These are phyloP conservation scores for Backusella tuberculispora DNA, from an alignment of 192 early-diverging fungal species.

Conservation along the genomic window DNA sequence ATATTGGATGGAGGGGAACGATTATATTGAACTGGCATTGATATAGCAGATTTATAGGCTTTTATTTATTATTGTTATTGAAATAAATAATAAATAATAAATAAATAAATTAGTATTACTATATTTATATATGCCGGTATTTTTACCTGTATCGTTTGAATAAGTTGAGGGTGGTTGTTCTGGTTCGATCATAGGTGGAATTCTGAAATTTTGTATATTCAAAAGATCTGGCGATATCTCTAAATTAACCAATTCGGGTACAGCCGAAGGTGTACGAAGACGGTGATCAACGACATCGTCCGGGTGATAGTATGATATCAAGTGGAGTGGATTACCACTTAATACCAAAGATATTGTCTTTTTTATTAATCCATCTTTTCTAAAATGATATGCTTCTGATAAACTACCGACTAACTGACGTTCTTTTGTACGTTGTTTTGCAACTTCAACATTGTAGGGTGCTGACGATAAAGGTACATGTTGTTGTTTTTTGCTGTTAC, in stretches of 20 bases:
- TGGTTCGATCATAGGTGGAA: conserved; percentile 35
- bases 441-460: background rate
- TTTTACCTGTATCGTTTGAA: background rate
- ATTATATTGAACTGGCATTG: background rate
- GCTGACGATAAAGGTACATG: background rate
- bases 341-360: conserved; percentile 77
- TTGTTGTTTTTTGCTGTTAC: background rate
- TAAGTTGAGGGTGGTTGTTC: background rate
- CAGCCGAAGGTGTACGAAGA: conserved; percentile 52
- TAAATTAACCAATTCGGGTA: conserved; percentile 48
- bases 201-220: conserved; percentile 58
- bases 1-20: background rate
- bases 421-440: conserved; percentile 49
- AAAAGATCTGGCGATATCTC: conserved; percentile 60
- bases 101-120: background rate
- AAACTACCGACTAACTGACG: conserved; percentile 48
- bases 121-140: background rate
- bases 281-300: conserved; percentile 56
- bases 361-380: conserved; percentile 70
- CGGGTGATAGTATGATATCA: conserved; percentile 60
- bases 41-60: background rate
- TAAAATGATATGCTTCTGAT: conserved; percentile 59
- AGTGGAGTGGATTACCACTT: conserved; percentile 56
- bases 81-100: background rate
- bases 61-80: background rate